Evolutionary conservation across 2,329 filamentous ascomycete species (phyloP), one percentile per base, ranked within the genome.

Genomic region (Talaromyces albobiverticillius): DNA sequence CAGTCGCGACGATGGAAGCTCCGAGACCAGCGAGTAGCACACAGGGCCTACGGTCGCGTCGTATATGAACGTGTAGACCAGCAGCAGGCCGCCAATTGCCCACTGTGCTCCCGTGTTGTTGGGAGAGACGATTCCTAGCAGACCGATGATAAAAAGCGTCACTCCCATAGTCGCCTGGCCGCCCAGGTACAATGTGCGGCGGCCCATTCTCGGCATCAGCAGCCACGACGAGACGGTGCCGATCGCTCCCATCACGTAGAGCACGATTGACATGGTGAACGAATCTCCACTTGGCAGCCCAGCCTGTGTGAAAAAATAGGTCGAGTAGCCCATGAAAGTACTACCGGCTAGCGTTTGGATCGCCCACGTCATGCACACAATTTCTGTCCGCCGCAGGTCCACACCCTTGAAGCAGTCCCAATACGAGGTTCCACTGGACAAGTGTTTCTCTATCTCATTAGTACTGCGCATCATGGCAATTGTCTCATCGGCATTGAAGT

Each of bases 61-160:
- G 87, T 91, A 53, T 83, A 71, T 72, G 89, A 86, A 71, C 87
- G 90, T 49, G 88, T 84, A 1, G 83, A 80, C 63, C 40, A 83
- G 71, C 3, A 82, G 68, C 62, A 83, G 65, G 2, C 74, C 71
- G 2, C 78, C 81, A 1, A 57, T 72, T 60, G 65, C 64, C 66
- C 66, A 71, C 7, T 71, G 71, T 0, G 61, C 51, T 25, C 59
- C 57, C 8, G 65, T 18, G 9, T 38, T 42, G 4, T 46, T 38
- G 7, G 45, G 25, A 2, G 46, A 49, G 16, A 31, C 4, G 4
- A 45, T 26, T 3, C 52, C 52, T 22, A 43, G 26, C 2, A 38
- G 10, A 5, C 52, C 52, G 8, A 31, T 38, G 26, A 50, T 41
- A 9, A 69, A 38, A 0, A 70, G 59, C 9, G 70, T 50, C 16